Conservation (phyloP, 352 stramenopile genomes). For the Pythium aphanidermatum region DNA sequence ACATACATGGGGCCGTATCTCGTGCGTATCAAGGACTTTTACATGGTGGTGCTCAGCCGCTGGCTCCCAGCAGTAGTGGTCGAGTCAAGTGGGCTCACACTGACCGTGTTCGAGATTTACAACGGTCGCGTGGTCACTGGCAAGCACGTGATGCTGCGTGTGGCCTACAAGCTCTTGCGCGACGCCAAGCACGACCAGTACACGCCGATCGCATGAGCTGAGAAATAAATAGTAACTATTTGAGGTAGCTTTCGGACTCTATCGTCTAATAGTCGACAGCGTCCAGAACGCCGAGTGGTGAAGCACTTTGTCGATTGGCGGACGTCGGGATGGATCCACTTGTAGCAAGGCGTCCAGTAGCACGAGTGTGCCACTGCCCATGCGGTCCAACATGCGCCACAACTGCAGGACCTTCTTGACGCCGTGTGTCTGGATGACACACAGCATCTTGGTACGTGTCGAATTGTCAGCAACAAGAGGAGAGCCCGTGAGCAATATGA, state of each 20-base stretch:
- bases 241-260: not conserved
- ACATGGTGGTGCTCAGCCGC: constrained; percentile 9
- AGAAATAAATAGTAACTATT: constrained; percentile 1
- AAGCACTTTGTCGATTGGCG: constrained; percentile 29
- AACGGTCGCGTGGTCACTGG: constrained; percentile 1
- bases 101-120: constrained; percentile 8
- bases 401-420: constrained; percentile 49
- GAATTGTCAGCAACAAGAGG: constrained; percentile 35
- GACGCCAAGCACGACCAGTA: too few species aligned
- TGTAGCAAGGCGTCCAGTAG: constrained; percentile 46
- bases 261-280: not conserved
- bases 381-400: constrained; percentile 35
- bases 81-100: constrained; percentile 6
- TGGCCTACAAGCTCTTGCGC: too few species aligned
- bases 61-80: constrained; percentile 1
- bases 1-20: constrained; percentile 12
- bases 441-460: constrained; percentile 30
- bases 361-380: constrained; percentile 24
- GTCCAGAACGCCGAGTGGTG: constrained; percentile 12
- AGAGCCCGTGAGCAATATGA: constrained; percentile 65
- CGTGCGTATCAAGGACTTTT: constrained; percentile 15
- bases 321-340: constrained; percentile 30
- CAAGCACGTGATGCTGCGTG: too few species aligned
- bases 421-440: constrained; percentile 37
- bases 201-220: not conserved